Base-by-base conservation (phyloP, 305 asterid species). In the Euphrasia arctica region DNA sequence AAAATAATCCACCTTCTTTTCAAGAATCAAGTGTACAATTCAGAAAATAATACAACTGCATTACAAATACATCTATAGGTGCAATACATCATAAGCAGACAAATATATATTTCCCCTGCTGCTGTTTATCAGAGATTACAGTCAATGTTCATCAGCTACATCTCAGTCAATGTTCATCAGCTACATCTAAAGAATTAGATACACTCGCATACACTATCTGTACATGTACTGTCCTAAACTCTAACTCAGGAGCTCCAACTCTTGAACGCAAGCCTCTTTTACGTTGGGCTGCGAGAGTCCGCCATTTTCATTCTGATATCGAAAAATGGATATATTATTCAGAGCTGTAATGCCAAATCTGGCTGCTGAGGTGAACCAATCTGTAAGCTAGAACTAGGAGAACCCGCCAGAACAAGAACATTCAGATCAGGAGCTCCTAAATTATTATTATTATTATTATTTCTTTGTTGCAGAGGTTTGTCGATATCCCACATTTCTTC, bases 301-400 rank as follows among this genome's bases (percentile, higher is more conserved):
- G 15, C 9, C 67, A 52, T 62, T 56, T 13, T 48, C 74, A 7
- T 54, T 22, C 60, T 32, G 9, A 36, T 36, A 8, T 29, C 67
- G 41, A 18, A 18, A 50, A 67, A 69, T 54, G 41, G 50, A 66
- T 49, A 65, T 70, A 64, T 34, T 22, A 49, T 41, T 89, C 85
- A 89, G 28, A 89, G 95, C 70, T 92, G 98, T 64, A 92, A 73
- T 10, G 96, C 96, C 80, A 92, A 80, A 74, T 92, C 97, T 5
- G 98, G 95, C 70, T 84, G 95, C 70, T 80, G 92, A 0, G 92
- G 95, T 0, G 91, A 88, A 62, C 95, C 85, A 41, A 84, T 83
- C 66, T 79, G 95, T 66, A 87, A 74, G 80, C 87, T 84, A 50
- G 77, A 78, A 78, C 89, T 76, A 58, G 96, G 95, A 0, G 96